Percentiles rank a stretch among this genome's conserved stretches.
These are phyloP conservation scores for Mycena alexandri DNA, from an alignment of 768 basidiomycete species.

Conservation along the genomic window DNA sequence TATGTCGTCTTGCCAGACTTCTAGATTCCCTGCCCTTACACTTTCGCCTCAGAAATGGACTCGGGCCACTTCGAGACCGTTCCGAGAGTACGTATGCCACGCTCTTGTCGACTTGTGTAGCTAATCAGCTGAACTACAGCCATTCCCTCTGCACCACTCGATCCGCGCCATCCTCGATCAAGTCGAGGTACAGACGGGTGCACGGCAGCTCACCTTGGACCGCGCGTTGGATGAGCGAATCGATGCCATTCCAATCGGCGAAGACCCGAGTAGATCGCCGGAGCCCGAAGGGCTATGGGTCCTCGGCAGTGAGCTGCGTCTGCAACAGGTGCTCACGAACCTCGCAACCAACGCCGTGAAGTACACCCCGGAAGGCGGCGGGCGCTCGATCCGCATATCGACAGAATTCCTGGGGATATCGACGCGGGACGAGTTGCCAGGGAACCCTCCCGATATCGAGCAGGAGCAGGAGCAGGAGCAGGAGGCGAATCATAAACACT, in stretches of 20 bases:
- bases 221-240: slow-evolving; percentile 53
- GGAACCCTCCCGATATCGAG: slow-evolving; percentile 31
- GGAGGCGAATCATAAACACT: not conserved
- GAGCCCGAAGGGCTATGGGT: slow-evolving; percentile 46
- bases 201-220: slow-evolving; percentile 46
- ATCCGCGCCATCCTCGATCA: slow-evolving; percentile 45
- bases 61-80: slow-evolving; percentile 47
- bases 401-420: slow-evolving; percentile 37
- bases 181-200: slow-evolving; percentile 39
- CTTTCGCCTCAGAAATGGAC: slow-evolving; percentile 48
- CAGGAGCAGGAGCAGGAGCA: slow-evolving; percentile 1
- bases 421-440: slow-evolving; percentile 34
- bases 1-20: slow-evolving; percentile 17
- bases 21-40: not conserved
- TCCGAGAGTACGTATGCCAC: slow-evolving; percentile 17
- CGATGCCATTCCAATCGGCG: slow-evolving; percentile 38
- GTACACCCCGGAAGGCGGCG: slow-evolving; percentile 46
- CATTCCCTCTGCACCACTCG: slow-evolving; percentile 51
- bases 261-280: not conserved
- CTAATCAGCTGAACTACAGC: slow-evolving; percentile 40
- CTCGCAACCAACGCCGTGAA: slow-evolving; percentile 55
- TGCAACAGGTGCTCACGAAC: slow-evolving; percentile 54
- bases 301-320: slow-evolving; percentile 56
- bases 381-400: slow-evolving; percentile 44
- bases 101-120: too few relatives aligned